Conservation (phyloP, 805 yeast genomes). For the Candida xyloterini region DNA sequence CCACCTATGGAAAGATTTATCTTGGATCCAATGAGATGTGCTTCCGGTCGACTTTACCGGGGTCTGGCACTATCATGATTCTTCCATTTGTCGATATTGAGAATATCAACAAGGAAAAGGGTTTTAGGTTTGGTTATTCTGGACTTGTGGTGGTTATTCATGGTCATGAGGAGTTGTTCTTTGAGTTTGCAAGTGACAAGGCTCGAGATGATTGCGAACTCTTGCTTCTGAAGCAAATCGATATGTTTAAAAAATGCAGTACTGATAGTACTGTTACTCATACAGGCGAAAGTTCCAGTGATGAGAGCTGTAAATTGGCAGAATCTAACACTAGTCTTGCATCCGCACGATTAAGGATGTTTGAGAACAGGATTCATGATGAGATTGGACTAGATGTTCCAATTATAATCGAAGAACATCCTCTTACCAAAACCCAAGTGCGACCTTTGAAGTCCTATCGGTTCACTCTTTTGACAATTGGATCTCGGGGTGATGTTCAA, state of each 20-base stretch:
- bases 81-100: conserved; percentile 75
- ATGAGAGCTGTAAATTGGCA: conserved; percentile 32
- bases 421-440: conserved; percentile 36
- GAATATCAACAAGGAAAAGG: conserved; percentile 62
- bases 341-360: conserved; percentile 58
- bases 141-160: conserved; percentile 68
- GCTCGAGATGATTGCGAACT: conserved; percentile 72
- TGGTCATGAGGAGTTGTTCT: conserved; percentile 72
- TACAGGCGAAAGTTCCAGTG: conserved; percentile 17
- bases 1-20: conserved; percentile 81
- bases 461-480: conserved; percentile 79
- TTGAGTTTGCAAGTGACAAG: conserved; percentile 66
- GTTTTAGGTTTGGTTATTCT: conserved; percentile 64
- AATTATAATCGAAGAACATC: conserved; percentile 63
- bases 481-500: conserved; percentile 96
- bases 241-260: conserved; percentile 33
- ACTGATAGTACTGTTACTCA: conserved; percentile 8
- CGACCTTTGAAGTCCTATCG: conserved; percentile 53
- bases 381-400: conserved; percentile 67
- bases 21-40: conserved; percentile 69
- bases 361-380: conserved; percentile 62
- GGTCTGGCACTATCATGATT: conserved; percentile 75
- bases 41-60: conserved; percentile 76
- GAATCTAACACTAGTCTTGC: conserved; percentile 35
- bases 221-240: conserved; percentile 50